Conservation (phyloP, 176 grass and related monocot species). For the Pharus latifolius region DNA sequence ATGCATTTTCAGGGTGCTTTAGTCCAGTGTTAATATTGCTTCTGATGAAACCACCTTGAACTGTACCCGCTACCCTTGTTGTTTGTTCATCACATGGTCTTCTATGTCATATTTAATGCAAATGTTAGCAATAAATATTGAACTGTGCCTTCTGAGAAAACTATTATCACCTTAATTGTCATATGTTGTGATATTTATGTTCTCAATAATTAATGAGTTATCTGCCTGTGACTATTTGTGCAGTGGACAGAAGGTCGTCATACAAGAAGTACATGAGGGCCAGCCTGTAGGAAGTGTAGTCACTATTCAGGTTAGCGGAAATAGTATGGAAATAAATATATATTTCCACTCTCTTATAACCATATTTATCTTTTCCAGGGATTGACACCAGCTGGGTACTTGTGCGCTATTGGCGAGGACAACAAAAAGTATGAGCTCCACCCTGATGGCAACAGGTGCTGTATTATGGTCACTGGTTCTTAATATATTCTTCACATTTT, state of each 20-base stretch:
- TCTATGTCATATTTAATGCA: neutral
- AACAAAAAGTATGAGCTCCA: conserved; percentile 67
- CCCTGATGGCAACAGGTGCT: conserved; percentile 89
- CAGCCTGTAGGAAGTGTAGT: conserved; percentile 40
- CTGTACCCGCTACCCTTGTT: neutral
- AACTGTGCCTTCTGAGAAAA: neutral
- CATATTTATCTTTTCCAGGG: conserved; percentile 28
- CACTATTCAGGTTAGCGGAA: conserved; percentile 51
- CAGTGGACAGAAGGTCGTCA: conserved; percentile 80
- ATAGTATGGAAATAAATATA: neutral
- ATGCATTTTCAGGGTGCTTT: no score
- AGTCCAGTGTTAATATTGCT: neutral
- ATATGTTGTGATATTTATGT: neutral
- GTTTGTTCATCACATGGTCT: neutral
- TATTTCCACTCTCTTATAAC: neutral
- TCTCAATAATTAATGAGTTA: conserved; percentile 1
- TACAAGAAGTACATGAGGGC: conserved; percentile 46
- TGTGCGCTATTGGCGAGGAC: conserved; percentile 54
- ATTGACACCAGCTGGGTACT: conserved; percentile 64
- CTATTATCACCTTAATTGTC: neutral
- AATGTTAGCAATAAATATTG: neutral
- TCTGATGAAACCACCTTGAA: neutral
- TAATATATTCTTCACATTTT: neutral
- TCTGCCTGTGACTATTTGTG: conserved; percentile 1
- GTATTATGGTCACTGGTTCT: neutral